A percentile compares a stretch with the other conserved stretches of the same genome.
Conservation (phyloP, 768 basidiomycete species). For the Leccinum disarticulatum region DNA sequence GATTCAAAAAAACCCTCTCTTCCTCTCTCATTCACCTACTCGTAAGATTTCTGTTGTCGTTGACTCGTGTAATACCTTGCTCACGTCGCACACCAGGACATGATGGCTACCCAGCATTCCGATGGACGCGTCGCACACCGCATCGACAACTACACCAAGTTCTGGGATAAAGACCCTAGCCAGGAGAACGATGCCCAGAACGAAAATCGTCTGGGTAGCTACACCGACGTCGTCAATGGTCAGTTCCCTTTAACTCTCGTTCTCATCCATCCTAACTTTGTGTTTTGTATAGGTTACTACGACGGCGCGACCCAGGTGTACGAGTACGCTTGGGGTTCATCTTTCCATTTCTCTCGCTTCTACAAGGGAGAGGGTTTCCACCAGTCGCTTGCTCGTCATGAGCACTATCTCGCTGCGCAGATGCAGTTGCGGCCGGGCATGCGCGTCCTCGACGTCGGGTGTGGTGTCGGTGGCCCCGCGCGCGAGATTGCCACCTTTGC, state of each 20-base stretch:
- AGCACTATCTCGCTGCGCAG: constrained; percentile 92
- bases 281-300: constrained; percentile 72
- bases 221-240: constrained; percentile 95
- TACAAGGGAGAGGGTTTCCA: constrained; percentile 84
- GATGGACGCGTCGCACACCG: constrained; percentile 68
- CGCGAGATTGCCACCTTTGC: constrained; percentile 92
- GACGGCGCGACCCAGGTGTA: constrained; percentile 95
- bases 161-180: constrained; percentile 83
- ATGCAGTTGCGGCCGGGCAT: constrained; percentile 86
- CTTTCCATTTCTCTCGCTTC: constrained; percentile 97
- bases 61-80: not conserved
- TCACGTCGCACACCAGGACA: not conserved
- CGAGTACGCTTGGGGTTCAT: constrained; percentile 90
- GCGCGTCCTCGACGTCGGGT: constrained; percentile 97
- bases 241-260: constrained; percentile 17
- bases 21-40: not conserved
- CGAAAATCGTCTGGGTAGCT: constrained; percentile 73
- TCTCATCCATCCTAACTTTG: not conserved
- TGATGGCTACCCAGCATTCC: constrained; percentile 29
- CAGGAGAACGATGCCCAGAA: constrained; percentile 67
- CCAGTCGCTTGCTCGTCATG: constrained; percentile 81
- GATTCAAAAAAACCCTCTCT: not conserved
- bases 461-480: constrained; percentile 97
- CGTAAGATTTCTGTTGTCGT: not conserved
- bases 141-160: constrained; percentile 83